Percentiles rank a stretch among this genome's conserved stretches.
These are phyloP conservation scores for Xerocomus brunneocitrinus DNA, from an alignment of 768 basidiomycete species.

Conservation along the genomic window DNA sequence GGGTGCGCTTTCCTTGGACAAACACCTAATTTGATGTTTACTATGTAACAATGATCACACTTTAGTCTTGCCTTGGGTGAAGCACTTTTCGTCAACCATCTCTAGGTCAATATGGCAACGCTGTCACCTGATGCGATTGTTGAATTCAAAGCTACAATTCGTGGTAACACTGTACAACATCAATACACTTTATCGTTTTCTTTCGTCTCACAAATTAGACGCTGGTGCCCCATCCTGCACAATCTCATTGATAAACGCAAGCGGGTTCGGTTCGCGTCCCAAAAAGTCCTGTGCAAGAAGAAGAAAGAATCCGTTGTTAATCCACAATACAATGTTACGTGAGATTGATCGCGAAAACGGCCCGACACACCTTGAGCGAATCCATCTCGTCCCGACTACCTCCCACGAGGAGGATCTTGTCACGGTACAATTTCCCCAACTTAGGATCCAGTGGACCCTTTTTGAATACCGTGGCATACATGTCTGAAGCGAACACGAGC, in stretches of 20 bases:
- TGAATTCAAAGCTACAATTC: neutral
- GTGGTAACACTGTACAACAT: neutral
- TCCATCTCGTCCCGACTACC: constrained; percentile 76
- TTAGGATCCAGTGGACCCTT: constrained; percentile 66
- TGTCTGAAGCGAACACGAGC: constrained; percentile 56
- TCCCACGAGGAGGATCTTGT: constrained; percentile 68
- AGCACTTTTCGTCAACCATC: too few relatives aligned
- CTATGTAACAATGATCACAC: too few relatives aligned
- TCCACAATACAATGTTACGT: too few relatives aligned
- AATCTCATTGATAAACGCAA: constrained; percentile 67
- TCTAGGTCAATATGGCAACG: too few relatives aligned
- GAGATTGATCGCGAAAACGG: too few relatives aligned
- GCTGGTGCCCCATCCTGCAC: constrained; percentile 32
- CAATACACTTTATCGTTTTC: neutral
- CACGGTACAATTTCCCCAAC: constrained; percentile 64
- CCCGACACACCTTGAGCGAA: constrained; percentile 56
- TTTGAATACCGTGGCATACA: constrained; percentile 76
- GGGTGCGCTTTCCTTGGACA: too few relatives aligned
- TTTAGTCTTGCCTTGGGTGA: too few relatives aligned
- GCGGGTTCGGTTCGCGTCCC: constrained; percentile 68
- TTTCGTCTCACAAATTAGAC: constrained; percentile 2
- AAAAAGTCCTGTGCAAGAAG: constrained; percentile 57
- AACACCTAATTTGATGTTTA: too few relatives aligned
- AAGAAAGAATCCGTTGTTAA: neutral
- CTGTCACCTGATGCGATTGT: too few relatives aligned